Evolutionary conservation across 306 rosid species (phyloP).

Genomic region (Alnus rubra): DNA sequence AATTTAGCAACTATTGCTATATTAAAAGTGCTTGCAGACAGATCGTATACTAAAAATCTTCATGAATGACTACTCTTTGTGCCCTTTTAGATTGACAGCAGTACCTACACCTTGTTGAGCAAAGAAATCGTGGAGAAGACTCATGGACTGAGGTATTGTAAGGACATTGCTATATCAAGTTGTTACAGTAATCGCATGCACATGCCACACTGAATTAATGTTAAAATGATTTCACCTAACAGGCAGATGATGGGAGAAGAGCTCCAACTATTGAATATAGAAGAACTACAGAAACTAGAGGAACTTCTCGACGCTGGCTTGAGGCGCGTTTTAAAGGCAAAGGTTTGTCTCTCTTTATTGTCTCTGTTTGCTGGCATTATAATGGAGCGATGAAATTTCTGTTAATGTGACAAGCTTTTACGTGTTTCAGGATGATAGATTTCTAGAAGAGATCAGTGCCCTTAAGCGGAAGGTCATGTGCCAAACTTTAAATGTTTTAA

Average conservation of each 20-base stretch:
- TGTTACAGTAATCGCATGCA: background rate
- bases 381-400: background rate
- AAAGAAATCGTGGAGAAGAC: constrained; percentile 30
- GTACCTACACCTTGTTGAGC: constrained; percentile 9
- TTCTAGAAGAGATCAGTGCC: constrained; percentile 15
- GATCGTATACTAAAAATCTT: background rate
- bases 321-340: constrained; percentile 21
- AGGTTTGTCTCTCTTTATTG: constrained; percentile 13
- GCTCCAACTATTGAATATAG: constrained; percentile 25
- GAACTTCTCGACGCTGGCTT: constrained; percentile 17
- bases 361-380: background rate
- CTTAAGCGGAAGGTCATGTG: constrained; percentile 35
- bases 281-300: constrained; percentile 31
- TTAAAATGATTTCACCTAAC: background rate
- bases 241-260: constrained; percentile 41
- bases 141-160: constrained; percentile 29
- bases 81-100: constrained; percentile 25
- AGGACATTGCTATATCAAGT: background rate
- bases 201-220: background rate
- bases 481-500: background rate
- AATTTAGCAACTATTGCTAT: background rate
- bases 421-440: constrained; percentile 30
- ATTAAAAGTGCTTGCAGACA: background rate
- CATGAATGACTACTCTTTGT: background rate
- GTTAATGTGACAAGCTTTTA: background rate